phyloP scores from a whole-genome alignment of 2,329 filamentous ascomycete species.

The Epichloe festucae region DNA sequence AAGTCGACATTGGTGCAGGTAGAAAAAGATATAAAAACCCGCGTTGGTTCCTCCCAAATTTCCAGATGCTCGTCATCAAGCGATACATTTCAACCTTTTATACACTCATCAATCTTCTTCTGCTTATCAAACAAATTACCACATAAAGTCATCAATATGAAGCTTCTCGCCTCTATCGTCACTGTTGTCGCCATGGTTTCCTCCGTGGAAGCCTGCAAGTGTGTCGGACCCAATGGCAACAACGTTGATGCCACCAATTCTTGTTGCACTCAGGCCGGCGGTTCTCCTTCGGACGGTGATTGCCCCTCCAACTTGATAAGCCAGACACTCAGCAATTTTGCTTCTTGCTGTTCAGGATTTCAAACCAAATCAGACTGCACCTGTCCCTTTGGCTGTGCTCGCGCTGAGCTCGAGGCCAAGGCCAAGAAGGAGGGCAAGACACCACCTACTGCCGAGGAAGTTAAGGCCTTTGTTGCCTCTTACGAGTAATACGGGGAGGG shows the following conservation, averaged over 20 bases:
- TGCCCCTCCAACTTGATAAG: no score
- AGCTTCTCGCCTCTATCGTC: background rate
- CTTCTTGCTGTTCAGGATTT: background rate
- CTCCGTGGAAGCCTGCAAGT: constrained; percentile 4
- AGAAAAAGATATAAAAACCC: no score
- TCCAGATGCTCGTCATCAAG: no score
- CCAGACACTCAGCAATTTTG: background rate
- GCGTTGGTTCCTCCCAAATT: no score
- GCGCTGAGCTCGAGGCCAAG: background rate
- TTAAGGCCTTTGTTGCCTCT: background rate
- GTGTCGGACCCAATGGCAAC: background rate
- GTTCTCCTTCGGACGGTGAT: background rate
- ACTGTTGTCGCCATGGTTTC: background rate
- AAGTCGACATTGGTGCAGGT: no score
- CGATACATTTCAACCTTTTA: no score
- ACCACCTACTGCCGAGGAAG: background rate
- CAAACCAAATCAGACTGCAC: background rate
- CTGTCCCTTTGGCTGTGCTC: constrained; percentile 1
- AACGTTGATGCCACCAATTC: background rate
- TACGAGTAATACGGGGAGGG: background rate
- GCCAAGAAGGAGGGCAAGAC: background rate
- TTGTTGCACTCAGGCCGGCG: constrained; percentile 1
- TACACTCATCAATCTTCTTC: no score
- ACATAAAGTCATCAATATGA: background rate
- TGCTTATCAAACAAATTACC: no score